Evolutionary conservation across 148 eudicot genomes (phyloP), one percentile per base, ranked within the genome.

Genomic region (Nyssa sinensis): DNA sequence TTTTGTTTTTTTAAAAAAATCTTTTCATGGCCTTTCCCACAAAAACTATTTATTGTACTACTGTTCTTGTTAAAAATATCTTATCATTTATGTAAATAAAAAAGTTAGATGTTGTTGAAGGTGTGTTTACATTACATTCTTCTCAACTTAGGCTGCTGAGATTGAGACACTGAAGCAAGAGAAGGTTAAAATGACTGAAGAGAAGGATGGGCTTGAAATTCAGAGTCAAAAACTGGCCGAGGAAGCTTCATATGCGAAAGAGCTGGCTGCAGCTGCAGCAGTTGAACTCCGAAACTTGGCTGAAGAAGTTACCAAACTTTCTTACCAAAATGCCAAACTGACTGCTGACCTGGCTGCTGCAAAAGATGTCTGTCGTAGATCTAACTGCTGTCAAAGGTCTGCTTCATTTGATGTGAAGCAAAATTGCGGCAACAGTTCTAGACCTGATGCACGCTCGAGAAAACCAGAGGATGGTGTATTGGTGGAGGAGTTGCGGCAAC

Each of bases 211-310:
- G 58, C 76, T 90, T n/a, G 79, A 80, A 64, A 80, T 88, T 47
- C 88, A 85, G 64, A 81, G 82, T 69, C 82, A 86, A 77, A 88
- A 88, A 71, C 67, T 88, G 71, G 82, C 85, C 21, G 92, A 90
- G 72, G 95, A 90, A 83, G 89, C 92, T 44, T 80, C 89, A 31
- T 88, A 83, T 71, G 95, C 95, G 21, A 90, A 90, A 73, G 92
- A 90, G 71, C 80, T 90, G 68, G 95, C 95, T 14, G 86, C 92
- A 21, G 95, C 90, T 75, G 95, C 95, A 23, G 95, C 95, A 73
- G 80, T 85, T 69, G 95, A 90, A 81, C 84, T 90, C 30, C 85
- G 84, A 60, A 87, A 83, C 78, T 75, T 90, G 73, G 91, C 95
- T 57, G 90, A 85, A 67, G 95, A 90, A 76, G 89, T 90, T 34